A percentile compares a stretch with the other conserved stretches of the same genome.
These are phyloP conservation scores for Pyrus bretschneideri DNA, from an alignment of 306 rosid species.

Conservation along the genomic window DNA sequence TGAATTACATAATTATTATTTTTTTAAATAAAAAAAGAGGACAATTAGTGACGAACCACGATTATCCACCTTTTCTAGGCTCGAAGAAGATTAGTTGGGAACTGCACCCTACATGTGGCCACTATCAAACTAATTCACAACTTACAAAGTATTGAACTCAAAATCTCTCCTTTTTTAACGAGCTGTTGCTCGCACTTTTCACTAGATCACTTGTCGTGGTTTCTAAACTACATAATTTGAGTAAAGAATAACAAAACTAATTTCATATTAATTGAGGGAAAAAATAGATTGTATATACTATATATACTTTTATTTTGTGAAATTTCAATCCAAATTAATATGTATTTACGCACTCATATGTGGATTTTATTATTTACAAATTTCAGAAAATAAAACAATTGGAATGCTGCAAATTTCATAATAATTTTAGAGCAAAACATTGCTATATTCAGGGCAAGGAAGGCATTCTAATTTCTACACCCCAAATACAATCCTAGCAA, in stretches of 20 bases:
- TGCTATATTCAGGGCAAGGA: not conserved
- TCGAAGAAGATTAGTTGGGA: no score
- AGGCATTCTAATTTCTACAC: not conserved
- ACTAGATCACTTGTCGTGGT: fast-evolving
- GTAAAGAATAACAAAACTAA: no score
- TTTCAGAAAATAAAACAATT: not conserved
- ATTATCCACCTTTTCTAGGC: fast-evolving
- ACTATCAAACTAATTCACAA: no score
- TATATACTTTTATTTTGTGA: not conserved
- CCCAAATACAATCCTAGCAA: not conserved
- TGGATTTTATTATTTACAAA: not conserved
- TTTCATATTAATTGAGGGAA: no score
- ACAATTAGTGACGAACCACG: no score
- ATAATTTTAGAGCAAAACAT: not conserved
- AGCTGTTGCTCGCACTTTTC: no score
- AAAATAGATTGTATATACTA: not conserved
- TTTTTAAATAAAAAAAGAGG: no score
- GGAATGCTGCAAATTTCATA: not conserved
- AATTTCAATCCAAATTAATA: not conserved
- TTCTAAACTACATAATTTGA: no score
- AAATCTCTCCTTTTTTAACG: no score
- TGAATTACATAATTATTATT: no score
- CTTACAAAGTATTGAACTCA: no score
- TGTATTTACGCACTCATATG: not conserved
- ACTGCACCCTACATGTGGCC: no score